phyloP scores from a whole-genome alignment of 2,329 filamentous ascomycete genomes.

The Cercospora sesami region DNA sequence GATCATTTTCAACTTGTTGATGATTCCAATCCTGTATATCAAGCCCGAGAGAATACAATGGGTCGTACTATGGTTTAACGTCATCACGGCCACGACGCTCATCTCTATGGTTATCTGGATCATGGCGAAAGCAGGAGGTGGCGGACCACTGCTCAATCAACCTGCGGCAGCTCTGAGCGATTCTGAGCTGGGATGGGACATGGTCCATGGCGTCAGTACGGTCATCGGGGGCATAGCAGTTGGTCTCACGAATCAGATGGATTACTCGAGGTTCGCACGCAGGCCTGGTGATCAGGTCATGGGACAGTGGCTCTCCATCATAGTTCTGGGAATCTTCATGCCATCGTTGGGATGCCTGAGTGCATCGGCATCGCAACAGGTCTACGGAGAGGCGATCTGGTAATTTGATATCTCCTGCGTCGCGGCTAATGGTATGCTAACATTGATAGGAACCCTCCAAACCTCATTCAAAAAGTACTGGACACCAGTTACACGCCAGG shows the following conservation, averaged over 20 bases:
- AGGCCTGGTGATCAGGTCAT: slow-evolving; percentile 47
- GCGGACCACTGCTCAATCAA: slow-evolving; percentile 40
- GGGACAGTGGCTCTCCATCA: slow-evolving; percentile 49
- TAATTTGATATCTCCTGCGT: slow-evolving; percentile 37
- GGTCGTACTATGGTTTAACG: slow-evolving; percentile 46
- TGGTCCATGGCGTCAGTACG: slow-evolving; percentile 44
- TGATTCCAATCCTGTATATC: slow-evolving; percentile 49
- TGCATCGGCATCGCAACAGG: slow-evolving; percentile 55
- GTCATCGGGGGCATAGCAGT: slow-evolving; percentile 48
- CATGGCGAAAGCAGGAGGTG: slow-evolving; percentile 57
- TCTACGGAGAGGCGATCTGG: slow-evolving; percentile 54
- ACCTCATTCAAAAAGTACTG: slow-evolving; percentile 44
- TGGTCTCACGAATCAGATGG: slow-evolving; percentile 48
- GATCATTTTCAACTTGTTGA: slow-evolving; percentile 48
- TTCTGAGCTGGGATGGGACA: slow-evolving; percentile 46
- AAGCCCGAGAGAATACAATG: slow-evolving; percentile 46
- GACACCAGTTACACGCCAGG: slow-evolving; percentile 36
- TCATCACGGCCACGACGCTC: slow-evolving; percentile 52
- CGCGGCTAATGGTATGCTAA: slow-evolving; percentile 40
- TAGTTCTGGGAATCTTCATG: slow-evolving; percentile 52
- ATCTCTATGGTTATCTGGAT: slow-evolving; percentile 58
- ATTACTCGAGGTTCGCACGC: slow-evolving; percentile 38
- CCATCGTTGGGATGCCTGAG: slow-evolving; percentile 59
- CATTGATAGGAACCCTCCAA: slow-evolving; percentile 43
- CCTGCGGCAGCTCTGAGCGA: slow-evolving; percentile 35